phyloP scores from a whole-genome alignment of 805 yeast genomes.

The Debaryomyces hansenii region DNA sequence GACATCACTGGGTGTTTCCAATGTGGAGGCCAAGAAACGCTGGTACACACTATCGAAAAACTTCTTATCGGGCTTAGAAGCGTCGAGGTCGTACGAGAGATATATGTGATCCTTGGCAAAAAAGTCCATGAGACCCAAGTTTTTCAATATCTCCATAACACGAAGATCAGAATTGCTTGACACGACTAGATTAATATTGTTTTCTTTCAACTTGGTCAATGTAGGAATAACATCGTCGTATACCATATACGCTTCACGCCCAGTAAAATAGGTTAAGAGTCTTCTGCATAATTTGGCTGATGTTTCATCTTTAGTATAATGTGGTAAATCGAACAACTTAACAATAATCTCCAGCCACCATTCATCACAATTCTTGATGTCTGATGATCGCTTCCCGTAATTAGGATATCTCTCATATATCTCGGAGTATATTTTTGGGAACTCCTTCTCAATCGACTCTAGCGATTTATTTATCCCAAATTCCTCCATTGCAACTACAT shows the following conservation, averaged over 20 bases:
- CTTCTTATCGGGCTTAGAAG: conserved; percentile 49
- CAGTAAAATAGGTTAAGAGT: conserved; percentile 49
- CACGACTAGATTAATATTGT: conserved; percentile 41
- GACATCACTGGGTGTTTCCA: conserved; percentile 9
- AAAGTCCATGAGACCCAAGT: conserved; percentile 44
- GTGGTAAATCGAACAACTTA: conserved; percentile 39
- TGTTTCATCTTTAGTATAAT: conserved; percentile 12
- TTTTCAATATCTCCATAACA: conserved; percentile 44
- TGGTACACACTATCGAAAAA: conserved; percentile 36
- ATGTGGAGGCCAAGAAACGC: neutral
- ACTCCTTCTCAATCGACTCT: conserved; percentile 22
- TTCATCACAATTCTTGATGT: conserved; percentile 23
- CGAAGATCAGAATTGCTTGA: conserved; percentile 66
- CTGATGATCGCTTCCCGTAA: conserved; percentile 50
- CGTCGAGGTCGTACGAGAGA: conserved; percentile 58
- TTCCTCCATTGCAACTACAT: conserved; percentile 40
- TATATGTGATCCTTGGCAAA: conserved; percentile 41
- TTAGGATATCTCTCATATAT: conserved; percentile 51
- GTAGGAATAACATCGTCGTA: conserved; percentile 55
- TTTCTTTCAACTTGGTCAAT: conserved; percentile 28
- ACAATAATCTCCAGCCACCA: conserved; percentile 65
- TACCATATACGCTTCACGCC: conserved; percentile 50
- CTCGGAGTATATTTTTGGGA: conserved; percentile 32
- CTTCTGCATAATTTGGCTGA: conserved; percentile 43
- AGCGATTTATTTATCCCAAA: conserved; percentile 40